Base-by-base conservation (phyloP, 108 stramenopile genomes). In the Fistulifera pelliculosa region DNA sequence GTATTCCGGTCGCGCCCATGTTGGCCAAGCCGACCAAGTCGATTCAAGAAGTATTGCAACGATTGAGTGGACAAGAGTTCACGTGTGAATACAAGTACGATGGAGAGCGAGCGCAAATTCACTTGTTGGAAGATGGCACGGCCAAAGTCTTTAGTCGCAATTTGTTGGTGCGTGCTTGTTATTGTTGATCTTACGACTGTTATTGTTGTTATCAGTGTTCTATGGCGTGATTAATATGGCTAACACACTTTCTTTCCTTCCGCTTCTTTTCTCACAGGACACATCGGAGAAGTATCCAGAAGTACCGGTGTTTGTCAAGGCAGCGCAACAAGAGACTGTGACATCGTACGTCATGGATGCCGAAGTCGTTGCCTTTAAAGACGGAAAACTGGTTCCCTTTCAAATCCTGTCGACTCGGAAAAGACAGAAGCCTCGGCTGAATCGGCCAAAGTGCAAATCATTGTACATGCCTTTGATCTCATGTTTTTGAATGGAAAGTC, bases 81-180 rank as follows among this genome's bases (percentile, higher is more conserved):
- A 98, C 99, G 8, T 96, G 93, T 68, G 99, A 99, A 65, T 98
- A 79, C 85, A 99, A 99, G 78, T 99, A 99, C 74, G 98, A 99
- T 63, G 99, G 98, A 38, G 98, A 98, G 70, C 79, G 99, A 22
- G 95, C 96, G 0, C 96, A 98, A 71, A 81, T 99, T 39, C 99
- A 99, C 81, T 82, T 95, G 63, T 57, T 64, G 19, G 47, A 62
- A 22, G 84, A 95, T 47, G 98, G 96, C 13, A 63, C 50, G 22
- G 76, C 91, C 56, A 84, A 77, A 40, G 88, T 98, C 21, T 99
- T 98, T 66, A 93, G 88, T 25, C 78, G 99, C 13, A 94, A 90
- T 54, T 61, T 79, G 42, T 64, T 80, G 14, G 31, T 35, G 8
- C 31, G 31, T 35, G 31, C n/a, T 35, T 3, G 31, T 6, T 3